Evolutionary conservation across 768 basidiomycete species (phyloP), one percentile per base, ranked within the genome.

Genomic region (Piloderma croceum): DNA sequence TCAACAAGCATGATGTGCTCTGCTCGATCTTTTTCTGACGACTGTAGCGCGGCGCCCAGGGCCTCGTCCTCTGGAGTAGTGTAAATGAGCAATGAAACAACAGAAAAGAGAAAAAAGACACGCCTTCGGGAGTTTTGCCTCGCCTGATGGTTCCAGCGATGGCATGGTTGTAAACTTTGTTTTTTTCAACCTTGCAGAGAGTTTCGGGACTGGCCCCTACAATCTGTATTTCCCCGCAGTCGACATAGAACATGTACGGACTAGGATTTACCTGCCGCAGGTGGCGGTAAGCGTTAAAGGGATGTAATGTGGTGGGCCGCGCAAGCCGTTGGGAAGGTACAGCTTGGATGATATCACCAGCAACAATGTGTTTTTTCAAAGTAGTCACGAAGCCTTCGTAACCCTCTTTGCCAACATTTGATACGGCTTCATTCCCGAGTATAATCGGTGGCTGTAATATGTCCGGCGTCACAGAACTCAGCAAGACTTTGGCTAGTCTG

Each of bases 1-100:
- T 99, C 96, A 41, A 97, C 90, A 42, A 99, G 80, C 96, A 98
- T 98, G 60, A 98, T 91, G 58, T 99, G 94, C 58, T 99, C 96
- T 31, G 96, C 92, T 22, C 90, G 76, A 57, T 99, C 96, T 62
- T 99, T 99, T 52, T 89, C 88, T 1, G 91, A 96, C 18, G 78
- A 72, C 23, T 81, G 64, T 11, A 99, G 73, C 24, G 79, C 76
- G 12, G 78, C 71, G 7, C 85, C 84, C 5, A 98, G 69, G 45
- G 69, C 66, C 43, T 78, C 78, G 59, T 99, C 96, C 85, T 99
- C 96, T 97, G 56, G n/a, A 23, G 29, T 13, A 22, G 19, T 36
- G n/a, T 24, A 41, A 50, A 48, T 36, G 32, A 23, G 38, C 41
- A 24, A 15, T 38, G 32, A 43, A 13, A 42, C 27, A 29, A 36